A percentile compares a stretch with the other conserved stretches of the same genome.
Evolutionary conservation across 148 eudicot species (phyloP).

Genomic region (Rheum nobile): DNA sequence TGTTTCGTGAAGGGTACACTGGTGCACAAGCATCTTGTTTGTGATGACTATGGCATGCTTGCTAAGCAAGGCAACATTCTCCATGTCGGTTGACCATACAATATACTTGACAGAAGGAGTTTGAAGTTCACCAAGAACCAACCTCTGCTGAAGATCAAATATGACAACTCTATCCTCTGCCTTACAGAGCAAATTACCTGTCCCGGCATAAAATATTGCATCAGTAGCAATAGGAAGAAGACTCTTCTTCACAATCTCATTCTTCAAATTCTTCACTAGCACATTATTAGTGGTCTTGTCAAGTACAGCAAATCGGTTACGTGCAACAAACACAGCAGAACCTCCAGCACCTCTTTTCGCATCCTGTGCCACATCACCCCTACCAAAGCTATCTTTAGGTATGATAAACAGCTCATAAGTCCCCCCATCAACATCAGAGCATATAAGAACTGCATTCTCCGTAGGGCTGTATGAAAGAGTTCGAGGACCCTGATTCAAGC

Average conservation of each 20-base stretch:
- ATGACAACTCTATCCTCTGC: slow-evolving; percentile 71
- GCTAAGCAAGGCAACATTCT: slow-evolving; percentile 76
- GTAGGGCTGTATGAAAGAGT: slow-evolving; percentile 82
- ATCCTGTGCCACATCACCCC: slow-evolving; percentile 60
- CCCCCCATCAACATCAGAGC: slow-evolving; percentile 78
- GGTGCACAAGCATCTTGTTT: slow-evolving; percentile 60
- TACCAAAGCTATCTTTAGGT: slow-evolving; percentile 54
- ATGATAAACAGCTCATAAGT: slow-evolving; percentile 69
- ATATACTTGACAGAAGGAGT: slow-evolving; percentile 70
- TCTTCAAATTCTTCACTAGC: slow-evolving; percentile 60
- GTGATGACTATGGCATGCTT: slow-evolving; percentile 72
- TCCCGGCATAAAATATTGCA: slow-evolving; percentile 79
- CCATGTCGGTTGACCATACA: slow-evolving; percentile 88
- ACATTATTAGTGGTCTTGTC: slow-evolving; percentile 65
- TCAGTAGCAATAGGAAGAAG: slow-evolving; percentile 57
- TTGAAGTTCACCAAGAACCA: slow-evolving; percentile 67
- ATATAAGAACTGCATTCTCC: slow-evolving; percentile 63
- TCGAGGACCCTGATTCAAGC: slow-evolving; percentile 70
- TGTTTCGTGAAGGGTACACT: slow-evolving; percentile 78
- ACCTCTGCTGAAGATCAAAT: slow-evolving; percentile 78
- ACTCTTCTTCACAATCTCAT: slow-evolving; percentile 68
- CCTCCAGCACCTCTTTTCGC: slow-evolving; percentile 70
- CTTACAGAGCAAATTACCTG: slow-evolving; percentile 67
- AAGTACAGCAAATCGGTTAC: slow-evolving; percentile 84
- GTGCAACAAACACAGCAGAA: slow-evolving; percentile 74